These are phyloP conservation scores for Saccharomyces hybrid DNA, from an alignment of 1,139 yeast genomes.

Conservation along the genomic window DNA sequence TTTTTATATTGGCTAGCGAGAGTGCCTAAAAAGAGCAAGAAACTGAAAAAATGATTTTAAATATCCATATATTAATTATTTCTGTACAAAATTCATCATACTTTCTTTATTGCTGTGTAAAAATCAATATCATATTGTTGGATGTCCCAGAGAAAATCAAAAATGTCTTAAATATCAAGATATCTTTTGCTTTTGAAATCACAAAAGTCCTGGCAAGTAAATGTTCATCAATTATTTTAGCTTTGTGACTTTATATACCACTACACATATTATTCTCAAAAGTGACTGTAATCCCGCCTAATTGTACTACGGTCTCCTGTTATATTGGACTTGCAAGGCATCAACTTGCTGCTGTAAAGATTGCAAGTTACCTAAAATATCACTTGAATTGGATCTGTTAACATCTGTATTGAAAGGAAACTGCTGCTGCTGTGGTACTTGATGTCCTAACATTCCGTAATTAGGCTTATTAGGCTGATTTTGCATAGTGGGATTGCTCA, in stretches of 20 bases:
- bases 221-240: neutral
- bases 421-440: slow-evolving; percentile 9
- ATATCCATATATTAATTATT: too few species aligned
- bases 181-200: too few species aligned
- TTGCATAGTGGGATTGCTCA: slow-evolving; percentile 12
- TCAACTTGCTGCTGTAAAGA: slow-evolving; percentile 62
- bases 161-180: too few species aligned
- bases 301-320: slow-evolving; percentile 8
- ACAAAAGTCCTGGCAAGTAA: neutral
- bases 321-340: slow-evolving; percentile 31
- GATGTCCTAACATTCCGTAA: slow-evolving; percentile 4
- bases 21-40: slow-evolving; percentile 45
- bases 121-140: too few species aligned
- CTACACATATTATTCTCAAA: neutral
- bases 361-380: slow-evolving; percentile 52
- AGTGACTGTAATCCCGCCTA: neutral
- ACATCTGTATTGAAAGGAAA: slow-evolving; percentile 6
- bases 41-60: neutral
- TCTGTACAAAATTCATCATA: too few species aligned
- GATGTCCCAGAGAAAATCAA: too few species aligned
- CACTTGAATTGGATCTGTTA: slow-evolving; percentile 14
- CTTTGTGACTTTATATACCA: neutral
- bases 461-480: slow-evolving; percentile 2
- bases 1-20: slow-evolving; percentile 64
- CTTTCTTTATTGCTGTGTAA: too few species aligned